These are phyloP conservation scores for Starmera pachycereana DNA, from an alignment of 805 yeast species.

Conservation along the genomic window DNA sequence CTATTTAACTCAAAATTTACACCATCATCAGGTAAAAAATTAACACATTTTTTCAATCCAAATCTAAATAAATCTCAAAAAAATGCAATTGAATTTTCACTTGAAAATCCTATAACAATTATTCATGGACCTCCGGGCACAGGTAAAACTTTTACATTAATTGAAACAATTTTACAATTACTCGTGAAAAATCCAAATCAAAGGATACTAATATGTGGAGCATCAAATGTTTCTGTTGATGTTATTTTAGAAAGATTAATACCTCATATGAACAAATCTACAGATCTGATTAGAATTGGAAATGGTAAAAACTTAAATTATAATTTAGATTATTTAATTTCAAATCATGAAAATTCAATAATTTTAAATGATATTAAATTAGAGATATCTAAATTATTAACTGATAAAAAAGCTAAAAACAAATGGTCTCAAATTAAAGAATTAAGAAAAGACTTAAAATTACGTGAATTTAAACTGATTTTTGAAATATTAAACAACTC, in stretches of 20 bases:
- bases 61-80: conserved; percentile 50
- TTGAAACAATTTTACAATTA: conserved; percentile 73
- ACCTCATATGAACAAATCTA: too few species aligned
- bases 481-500: conserved; percentile 48
- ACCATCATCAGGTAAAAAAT: conserved; percentile 13
- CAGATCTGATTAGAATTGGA: conserved; percentile 66
- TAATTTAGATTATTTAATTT: conserved; percentile 66
- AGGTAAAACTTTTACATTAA: conserved; percentile 73
- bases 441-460: conserved; percentile 58
- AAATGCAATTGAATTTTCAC: conserved; percentile 58
- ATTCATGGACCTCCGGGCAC: conserved; percentile 79
- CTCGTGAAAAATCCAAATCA: conserved; percentile 30
- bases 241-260: conserved; percentile 71
- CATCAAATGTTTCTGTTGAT: conserved; percentile 88
- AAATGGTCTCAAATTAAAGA: conserved; percentile 60
- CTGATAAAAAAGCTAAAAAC: conserved; percentile 47
- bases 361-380: conserved; percentile 56
- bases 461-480: conserved; percentile 55
- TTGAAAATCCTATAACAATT: conserved; percentile 47
- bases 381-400: conserved; percentile 47
- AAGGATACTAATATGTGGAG: conserved; percentile 81
- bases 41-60: conserved; percentile 27
- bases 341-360: conserved; percentile 44
- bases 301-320: conserved; percentile 83
- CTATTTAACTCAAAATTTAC: conserved; percentile 32